Evolutionary conservation across 2,329 filamentous ascomycete species (phyloP).

Genomic region (Trichoderma koningiopsis): DNA sequence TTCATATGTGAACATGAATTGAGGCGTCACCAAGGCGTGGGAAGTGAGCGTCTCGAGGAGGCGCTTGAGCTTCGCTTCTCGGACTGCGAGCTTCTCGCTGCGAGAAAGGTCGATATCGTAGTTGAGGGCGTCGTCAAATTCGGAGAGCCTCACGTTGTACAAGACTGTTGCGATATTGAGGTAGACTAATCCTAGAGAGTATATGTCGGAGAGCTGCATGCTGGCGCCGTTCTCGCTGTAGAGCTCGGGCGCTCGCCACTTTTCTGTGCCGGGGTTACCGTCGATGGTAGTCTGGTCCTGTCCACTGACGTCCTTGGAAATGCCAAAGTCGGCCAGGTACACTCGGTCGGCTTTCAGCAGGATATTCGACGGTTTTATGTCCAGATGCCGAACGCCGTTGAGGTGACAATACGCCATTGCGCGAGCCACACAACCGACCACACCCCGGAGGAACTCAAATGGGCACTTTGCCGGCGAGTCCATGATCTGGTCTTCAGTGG

Average conservation of each 20-base stretch:
- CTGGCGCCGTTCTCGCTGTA: conserved; percentile 42
- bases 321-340: conserved; percentile 53
- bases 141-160: conserved; percentile 43
- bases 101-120: conserved; percentile 35
- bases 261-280: conserved; percentile 45
- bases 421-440: conserved; percentile 49
- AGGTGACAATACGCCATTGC: conserved; percentile 47
- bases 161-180: conserved; percentile 49
- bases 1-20: conserved; percentile 42
- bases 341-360: conserved; percentile 49
- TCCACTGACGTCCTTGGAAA: conserved; percentile 50
- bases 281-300: conserved; percentile 49
- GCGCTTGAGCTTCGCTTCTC: conserved; percentile 40
- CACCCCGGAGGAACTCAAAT: conserved; percentile 45
- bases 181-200: conserved; percentile 51
- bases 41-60: conserved; percentile 41
- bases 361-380: conserved; percentile 53
- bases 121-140: conserved; percentile 45
- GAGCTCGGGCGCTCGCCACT: conserved; percentile 51
- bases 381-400: conserved; percentile 48
- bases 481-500: conserved; percentile 28
- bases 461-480: conserved; percentile 38
- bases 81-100: conserved; percentile 37
- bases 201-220: conserved; percentile 52
- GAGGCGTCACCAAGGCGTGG: conserved; percentile 40